Conservation (phyloP, 108 stramenopile species). For the Cylindrotheca closterium region DNA sequence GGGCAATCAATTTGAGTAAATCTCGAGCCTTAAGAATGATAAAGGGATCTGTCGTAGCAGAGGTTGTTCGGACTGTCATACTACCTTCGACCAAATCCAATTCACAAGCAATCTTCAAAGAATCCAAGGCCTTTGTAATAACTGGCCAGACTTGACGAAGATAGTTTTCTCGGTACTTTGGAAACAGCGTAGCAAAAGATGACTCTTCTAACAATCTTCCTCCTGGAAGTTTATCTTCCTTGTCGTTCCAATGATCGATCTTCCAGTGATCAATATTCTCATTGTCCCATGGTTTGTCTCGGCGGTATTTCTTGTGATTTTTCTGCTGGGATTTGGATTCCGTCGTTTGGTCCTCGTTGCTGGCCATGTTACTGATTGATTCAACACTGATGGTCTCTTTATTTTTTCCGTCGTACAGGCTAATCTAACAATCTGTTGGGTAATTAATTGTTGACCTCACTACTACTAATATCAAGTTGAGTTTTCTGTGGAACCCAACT, state of each 20-base stretch:
- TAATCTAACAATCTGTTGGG: too few species aligned
- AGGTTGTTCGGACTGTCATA: constrained; percentile 98
- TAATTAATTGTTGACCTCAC: too few species aligned
- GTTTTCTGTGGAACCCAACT: too few species aligned
- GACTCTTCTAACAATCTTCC: constrained; percentile 94
- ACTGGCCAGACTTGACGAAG: constrained; percentile 97
- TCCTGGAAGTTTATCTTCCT: constrained; percentile 64
- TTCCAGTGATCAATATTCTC: constrained; percentile 98
- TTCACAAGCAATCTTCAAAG: constrained; percentile 71
- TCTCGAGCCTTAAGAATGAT: constrained; percentile 97
- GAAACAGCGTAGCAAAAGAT: constrained; percentile 98
- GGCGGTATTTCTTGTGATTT: constrained; percentile 95
- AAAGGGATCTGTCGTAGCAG: constrained; percentile 94
- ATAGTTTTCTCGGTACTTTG: constrained; percentile 98
- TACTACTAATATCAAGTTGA: too few species aligned
- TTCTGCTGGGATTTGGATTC: constrained; percentile 33
- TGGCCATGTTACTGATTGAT: not conserved
- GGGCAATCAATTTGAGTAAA: constrained; percentile 93
- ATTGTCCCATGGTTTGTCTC: constrained; percentile 99
- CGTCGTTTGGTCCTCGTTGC: constrained; percentile 3
- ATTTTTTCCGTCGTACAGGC: too few species aligned
- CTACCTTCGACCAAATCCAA: constrained; percentile 95
- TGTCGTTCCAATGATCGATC: constrained; percentile 69
- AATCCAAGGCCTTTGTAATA: constrained; percentile 90
- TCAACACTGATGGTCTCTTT: too few species aligned